These are phyloP conservation scores for Sordariomycetes sp. DNA, from an alignment of 2,329 filamentous ascomycete species.

Conservation along the genomic window DNA sequence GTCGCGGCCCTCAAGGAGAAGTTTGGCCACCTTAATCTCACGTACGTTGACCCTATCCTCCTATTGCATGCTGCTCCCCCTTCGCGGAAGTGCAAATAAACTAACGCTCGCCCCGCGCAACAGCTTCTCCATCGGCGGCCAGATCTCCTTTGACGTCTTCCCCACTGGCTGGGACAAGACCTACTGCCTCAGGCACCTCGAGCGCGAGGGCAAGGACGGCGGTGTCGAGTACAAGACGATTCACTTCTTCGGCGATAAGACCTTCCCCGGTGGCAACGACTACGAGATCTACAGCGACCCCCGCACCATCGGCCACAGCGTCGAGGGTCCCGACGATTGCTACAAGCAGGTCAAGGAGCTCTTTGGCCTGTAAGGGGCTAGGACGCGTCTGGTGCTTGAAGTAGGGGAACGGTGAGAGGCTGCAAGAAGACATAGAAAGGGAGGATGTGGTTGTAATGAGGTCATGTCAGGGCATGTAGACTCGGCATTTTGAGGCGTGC, in stretches of 20 bases:
- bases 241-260: slow-evolving; percentile 99
- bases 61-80: slow-evolving; percentile 2
- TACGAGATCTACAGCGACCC: slow-evolving; percentile 81
- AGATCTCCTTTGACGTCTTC: slow-evolving; percentile 98
- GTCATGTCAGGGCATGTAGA: not conserved
- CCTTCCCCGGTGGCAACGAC: slow-evolving; percentile 81
- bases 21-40: slow-evolving; percentile 75
- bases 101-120: not conserved
- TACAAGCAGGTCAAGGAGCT: slow-evolving; percentile 66
- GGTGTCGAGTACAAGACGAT: slow-evolving; percentile 72
- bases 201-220: slow-evolving; percentile 60
- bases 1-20: slow-evolving; percentile 64
- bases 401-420: not conserved
- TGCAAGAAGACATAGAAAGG: not conserved
- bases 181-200: slow-evolving; percentile 82
- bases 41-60: slow-evolving; percentile 34
- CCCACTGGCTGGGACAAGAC: slow-evolving; percentile 97
- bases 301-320: slow-evolving; percentile 74
- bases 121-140: slow-evolving; percentile 86
- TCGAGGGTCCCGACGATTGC: slow-evolving; percentile 72
- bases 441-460: not conserved
- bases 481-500: not conserved
- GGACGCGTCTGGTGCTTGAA: not conserved
- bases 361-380: slow-evolving; percentile 47
- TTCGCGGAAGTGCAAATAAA: not conserved